Percentiles rank a stretch among this genome's conserved stretches.
Evolutionary conservation across 164 flowering plant species (phyloP).

Genomic region (Taxillus chinensis): DNA sequence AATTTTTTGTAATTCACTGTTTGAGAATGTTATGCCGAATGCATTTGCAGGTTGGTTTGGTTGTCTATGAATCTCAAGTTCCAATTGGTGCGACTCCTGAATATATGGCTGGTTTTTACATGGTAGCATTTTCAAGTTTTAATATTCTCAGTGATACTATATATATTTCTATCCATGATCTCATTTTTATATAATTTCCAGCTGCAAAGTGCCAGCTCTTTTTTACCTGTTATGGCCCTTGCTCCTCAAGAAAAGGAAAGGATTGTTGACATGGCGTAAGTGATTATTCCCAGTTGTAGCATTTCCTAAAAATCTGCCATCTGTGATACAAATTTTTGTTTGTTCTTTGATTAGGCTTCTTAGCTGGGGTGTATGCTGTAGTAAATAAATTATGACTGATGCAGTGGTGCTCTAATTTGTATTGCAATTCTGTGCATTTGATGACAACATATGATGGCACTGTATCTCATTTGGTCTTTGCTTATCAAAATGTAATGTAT

Average conservation of each 20-base stretch:
- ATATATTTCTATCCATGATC: background rate
- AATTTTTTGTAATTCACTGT: background rate
- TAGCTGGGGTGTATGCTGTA: background rate
- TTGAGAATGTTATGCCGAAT: background rate
- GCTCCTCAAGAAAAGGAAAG: conserved; percentile 95
- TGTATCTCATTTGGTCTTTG: too few species aligned
- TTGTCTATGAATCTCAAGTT: conserved; percentile 94
- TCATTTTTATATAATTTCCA: too few species aligned
- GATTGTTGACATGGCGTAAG: conserved; percentile 96
- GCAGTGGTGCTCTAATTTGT: background rate
- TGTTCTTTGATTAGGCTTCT: background rate
- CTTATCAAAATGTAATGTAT: background rate
- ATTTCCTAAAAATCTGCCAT: too few species aligned
- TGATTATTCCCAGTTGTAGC: conserved; percentile 2
- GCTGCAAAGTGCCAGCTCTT: conserved; percentile 96
- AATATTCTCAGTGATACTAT: background rate
- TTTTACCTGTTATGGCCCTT: conserved; percentile 99
- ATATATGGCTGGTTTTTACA: conserved; percentile 96
- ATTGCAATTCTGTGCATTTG: too few species aligned
- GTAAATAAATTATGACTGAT: background rate
- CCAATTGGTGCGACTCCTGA: conserved; percentile 99
- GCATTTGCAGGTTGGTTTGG: conserved; percentile 77
- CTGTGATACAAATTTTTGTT: background rate
- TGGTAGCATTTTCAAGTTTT: conserved; percentile 36
- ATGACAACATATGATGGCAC: too few species aligned